Evolutionary conservation across 371 early-diverging fungal genomes (phyloP).

Genomic region (Mucor racemosus): DNA sequence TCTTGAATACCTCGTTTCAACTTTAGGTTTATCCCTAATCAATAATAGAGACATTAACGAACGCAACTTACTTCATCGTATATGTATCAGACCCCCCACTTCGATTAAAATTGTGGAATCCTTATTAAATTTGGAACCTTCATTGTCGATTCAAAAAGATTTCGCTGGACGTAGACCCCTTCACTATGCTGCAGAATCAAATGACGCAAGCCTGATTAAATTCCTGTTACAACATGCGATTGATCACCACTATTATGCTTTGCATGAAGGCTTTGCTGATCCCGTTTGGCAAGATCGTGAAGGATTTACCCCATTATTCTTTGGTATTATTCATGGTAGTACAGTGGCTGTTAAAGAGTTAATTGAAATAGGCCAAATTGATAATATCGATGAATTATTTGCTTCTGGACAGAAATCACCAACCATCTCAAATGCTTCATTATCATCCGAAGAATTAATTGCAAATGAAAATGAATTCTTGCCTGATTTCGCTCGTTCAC

Average conservation of each 20-base stretch:
- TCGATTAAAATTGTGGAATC: slow-evolving; percentile 19
- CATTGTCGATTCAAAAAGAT: slow-evolving; percentile 46
- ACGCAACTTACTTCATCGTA: slow-evolving; percentile 66
- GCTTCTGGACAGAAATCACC: slow-evolving; percentile 30
- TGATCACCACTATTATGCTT: slow-evolving; percentile 42
- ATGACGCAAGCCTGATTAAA: slow-evolving; percentile 48
- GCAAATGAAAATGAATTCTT: slow-evolving; percentile 17
- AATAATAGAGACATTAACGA: slow-evolving; percentile 64
- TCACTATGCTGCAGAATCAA: slow-evolving; percentile 72
- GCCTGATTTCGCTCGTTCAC: slow-evolving; percentile 43
- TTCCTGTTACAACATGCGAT: slow-evolving; percentile 55
- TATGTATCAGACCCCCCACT: slow-evolving; percentile 53
- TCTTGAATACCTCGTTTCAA: slow-evolving; percentile 49
- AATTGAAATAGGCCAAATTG: slow-evolving; percentile 60
- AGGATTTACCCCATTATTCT: slow-evolving; percentile 72
- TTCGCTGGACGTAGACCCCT: slow-evolving; percentile 69
- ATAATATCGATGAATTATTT: slow-evolving; percentile 54
- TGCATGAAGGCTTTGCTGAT: slow-evolving; percentile 43
- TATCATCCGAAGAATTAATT: not conserved
- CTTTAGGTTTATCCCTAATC: slow-evolving; percentile 40
- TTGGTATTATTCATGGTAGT: slow-evolving; percentile 68
- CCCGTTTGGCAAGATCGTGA: slow-evolving; percentile 67
- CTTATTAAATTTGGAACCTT: slow-evolving; percentile 29
- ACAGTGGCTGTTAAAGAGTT: slow-evolving; percentile 55
- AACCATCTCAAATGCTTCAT: not conserved